Base-by-base conservation (phyloP, 306 rosid species). In the Adenanthera pavonina region DNA sequence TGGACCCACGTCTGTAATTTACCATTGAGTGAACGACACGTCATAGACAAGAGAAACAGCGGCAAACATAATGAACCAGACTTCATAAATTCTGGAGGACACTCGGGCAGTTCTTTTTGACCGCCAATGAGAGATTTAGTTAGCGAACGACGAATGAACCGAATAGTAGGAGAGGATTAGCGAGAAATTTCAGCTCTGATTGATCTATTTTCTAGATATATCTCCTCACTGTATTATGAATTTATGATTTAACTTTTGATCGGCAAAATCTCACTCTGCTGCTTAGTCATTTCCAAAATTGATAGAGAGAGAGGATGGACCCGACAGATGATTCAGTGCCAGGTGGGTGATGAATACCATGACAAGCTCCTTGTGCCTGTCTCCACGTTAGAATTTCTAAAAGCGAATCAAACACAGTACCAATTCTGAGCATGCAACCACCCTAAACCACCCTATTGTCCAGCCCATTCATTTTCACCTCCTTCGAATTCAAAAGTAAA, bases 281-380 rank as follows among this genome's bases (percentile, higher is more conserved):
- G 38, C 13, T 33, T 19, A 57, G 64, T 9, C 34, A 0, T 0
- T 34, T 57, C 16, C 3, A 20, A 49, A 0, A 38, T 46, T 8
- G 17, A 44, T 8, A 3, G 20, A 40, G 54, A 64, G 13, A 4
- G 80, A 51, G 84, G 90, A 85, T 72, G 86, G 92, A 85, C 13
- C 86, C 94, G 75, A 19, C 69, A 13, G 78, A 80, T 52, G 89
- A 94, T 49, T 94, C 93, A 89, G 80, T 75, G 92, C 90, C 93
- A 62, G 86, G 6, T 66, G 90, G 92, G 87, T 85, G 44, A 2
- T 10, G 6, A 13, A 52, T 38, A 19, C 35, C 36, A 25, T 47
- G 76, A 80, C 77, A 15, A 62, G 61, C 82, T 69, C 65, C 43
- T 25, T 71, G 67, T 59, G 49, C 7, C 46, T 66, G 33, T 38